Evolutionary conservation across 2,329 filamentous ascomycete species (phyloP), one percentile per base, ranked within the genome.

Genomic region (Neonectria hederae): DNA sequence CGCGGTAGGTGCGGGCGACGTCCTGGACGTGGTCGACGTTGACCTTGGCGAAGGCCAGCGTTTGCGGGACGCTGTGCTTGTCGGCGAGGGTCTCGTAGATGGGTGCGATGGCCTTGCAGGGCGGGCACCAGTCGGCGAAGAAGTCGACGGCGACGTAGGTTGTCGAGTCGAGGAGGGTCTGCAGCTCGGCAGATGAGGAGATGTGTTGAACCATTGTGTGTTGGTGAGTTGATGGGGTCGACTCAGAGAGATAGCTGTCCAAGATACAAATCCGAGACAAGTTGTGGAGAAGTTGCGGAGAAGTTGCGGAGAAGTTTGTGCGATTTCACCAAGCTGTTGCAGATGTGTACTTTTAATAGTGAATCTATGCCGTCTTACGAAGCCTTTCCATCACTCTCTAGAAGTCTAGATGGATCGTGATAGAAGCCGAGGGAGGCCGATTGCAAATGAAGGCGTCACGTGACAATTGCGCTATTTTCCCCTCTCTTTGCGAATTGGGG

Each of bases 11-110:
- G 73, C 89, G 85, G 24, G 93, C 89, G 52, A 96, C 86, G 1
- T 92, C 89, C 70, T 89, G 83, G 45, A 94, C 84, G 69, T 93
- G 86, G 80, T 98, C 95, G 72, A 97, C 93, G 81, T 98, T 94
- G 78, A 97, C 84, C 87, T 97, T 97, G 84, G 88, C 90, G 83
- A 97, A 97, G 79, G 87, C 86, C 69, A 91, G 79, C 65, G 86
- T 77, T 81, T 87, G 88, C 52, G 71, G 68, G 30, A 72, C 60
- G 63, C 65, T 65, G 72, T 76, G 71, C 64, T 72, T 69, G 21
- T 65, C 57, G 55, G 77, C 73, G 14, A 77, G 73, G 8, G 42
- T 66, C 57, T 78, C 74, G 68, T 80, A 85, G 52, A 83, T 61
- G 35, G 83, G 83, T 3, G 79, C 80, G 65, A 86, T 85, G 59